Evolutionary conservation across 1,284 basidiomycete species (phyloP).

Genomic region (Trametes versicolor): DNA sequence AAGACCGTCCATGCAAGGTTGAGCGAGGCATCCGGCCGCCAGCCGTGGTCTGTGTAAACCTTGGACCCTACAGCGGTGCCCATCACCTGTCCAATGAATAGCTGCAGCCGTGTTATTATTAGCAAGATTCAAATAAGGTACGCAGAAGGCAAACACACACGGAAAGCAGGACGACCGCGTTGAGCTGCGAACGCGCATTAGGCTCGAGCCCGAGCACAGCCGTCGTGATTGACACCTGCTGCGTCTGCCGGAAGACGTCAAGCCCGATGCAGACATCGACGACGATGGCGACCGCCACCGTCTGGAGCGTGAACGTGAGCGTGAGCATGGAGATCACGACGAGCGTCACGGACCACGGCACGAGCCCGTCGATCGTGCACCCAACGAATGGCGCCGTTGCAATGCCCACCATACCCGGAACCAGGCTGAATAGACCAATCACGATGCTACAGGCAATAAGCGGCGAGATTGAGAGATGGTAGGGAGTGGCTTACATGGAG

Average conservation of each 20-base stretch:
- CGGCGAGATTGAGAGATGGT: background rate
- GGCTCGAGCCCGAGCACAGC: slow-evolving; percentile 50
- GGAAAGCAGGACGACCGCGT: slow-evolving; percentile 59
- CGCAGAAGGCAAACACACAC: slow-evolving; percentile 45
- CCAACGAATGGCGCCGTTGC: slow-evolving; percentile 59
- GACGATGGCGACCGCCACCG: slow-evolving; percentile 57
- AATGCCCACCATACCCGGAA: slow-evolving; percentile 60
- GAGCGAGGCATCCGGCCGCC: slow-evolving; percentile 58
- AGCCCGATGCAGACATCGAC: slow-evolving; percentile 55
- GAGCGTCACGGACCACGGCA: slow-evolving; percentile 60
- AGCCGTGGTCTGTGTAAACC: slow-evolving; percentile 60
- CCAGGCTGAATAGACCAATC: slow-evolving; percentile 64
- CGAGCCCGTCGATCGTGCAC: slow-evolving; percentile 57
- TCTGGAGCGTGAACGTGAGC: slow-evolving; percentile 51
- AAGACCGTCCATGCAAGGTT: slow-evolving; percentile 57
- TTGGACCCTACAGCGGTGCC: slow-evolving; percentile 63
- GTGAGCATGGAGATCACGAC: slow-evolving; percentile 48
- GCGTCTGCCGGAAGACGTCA: slow-evolving; percentile 59
- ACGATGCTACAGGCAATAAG: slow-evolving; percentile 46
- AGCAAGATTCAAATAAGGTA: too few relatives aligned
- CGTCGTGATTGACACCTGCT: slow-evolving; percentile 53
- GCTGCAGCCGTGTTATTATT: too few relatives aligned
- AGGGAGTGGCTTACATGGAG: slow-evolving; percentile 46
- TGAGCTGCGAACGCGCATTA: slow-evolving; percentile 57
- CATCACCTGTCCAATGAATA: slow-evolving; percentile 58